phyloP scores from a whole-genome alignment of 2,329 filamentous ascomycete genomes.

The Epichloe glyceriae region DNA sequence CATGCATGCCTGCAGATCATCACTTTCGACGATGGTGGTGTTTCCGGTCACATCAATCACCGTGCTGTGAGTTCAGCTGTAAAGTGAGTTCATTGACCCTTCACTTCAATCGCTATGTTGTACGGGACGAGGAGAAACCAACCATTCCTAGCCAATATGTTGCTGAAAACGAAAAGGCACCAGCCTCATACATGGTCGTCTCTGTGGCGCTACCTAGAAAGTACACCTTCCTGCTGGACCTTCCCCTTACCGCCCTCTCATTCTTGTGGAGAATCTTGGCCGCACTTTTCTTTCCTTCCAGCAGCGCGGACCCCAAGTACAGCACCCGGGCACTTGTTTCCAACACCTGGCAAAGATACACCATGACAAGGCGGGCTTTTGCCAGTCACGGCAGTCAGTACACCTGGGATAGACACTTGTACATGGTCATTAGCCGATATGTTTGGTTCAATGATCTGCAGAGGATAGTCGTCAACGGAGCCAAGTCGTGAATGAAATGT shows the following conservation, averaged over 20 bases:
- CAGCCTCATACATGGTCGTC: slow-evolving; percentile 22
- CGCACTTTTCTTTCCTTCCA: slow-evolving; percentile 10
- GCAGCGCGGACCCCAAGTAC: slow-evolving; percentile 5
- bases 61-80: slow-evolving; percentile 25
- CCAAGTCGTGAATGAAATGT: not conserved
- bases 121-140: not conserved
- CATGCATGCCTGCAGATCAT: slow-evolving; percentile 18
- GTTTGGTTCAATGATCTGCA: slow-evolving; percentile 25
- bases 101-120: no score
- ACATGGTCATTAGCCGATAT: slow-evolving; percentile 26
- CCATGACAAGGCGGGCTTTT: slow-evolving; percentile 23
- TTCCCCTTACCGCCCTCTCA: slow-evolving; percentile 24
- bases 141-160: slow-evolving; percentile 15
- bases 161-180: slow-evolving; percentile 15
- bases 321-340: slow-evolving; percentile 20
- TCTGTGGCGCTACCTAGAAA: slow-evolving; percentile 23
- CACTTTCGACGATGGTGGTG: slow-evolving; percentile 27
- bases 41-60: slow-evolving; percentile 28
- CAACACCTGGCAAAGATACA: slow-evolving; percentile 23
- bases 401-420: slow-evolving; percentile 26
- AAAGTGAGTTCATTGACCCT: slow-evolving; percentile 14
- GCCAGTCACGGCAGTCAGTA: slow-evolving; percentile 25
- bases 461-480: slow-evolving; percentile 5
- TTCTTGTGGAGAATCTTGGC: slow-evolving; percentile 15
- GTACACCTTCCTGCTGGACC: slow-evolving; percentile 24